Evolutionary conservation across 139 green algal species (phyloP).

Genomic region (Picochlorum sp.): DNA sequence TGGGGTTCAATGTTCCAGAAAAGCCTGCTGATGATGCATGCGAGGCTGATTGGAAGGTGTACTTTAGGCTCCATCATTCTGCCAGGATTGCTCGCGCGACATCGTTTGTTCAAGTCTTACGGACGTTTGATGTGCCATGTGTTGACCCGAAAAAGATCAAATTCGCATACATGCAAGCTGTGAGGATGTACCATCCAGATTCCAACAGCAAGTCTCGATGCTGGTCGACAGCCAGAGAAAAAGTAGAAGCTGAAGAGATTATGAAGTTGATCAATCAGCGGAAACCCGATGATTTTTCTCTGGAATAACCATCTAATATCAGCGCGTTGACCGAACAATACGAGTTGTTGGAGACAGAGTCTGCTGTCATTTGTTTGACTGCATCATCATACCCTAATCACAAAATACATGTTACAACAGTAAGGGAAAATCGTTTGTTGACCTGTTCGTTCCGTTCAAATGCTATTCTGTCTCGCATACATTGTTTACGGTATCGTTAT

Average conservation of each 20-base stretch:
- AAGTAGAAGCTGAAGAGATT: constrained; percentile 22
- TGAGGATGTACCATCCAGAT: constrained; percentile 34
- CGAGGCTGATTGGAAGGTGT: background rate
- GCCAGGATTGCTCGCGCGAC: background rate
- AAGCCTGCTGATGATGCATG: background rate
- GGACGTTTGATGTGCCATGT: constrained; percentile 19
- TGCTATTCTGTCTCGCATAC: too few species aligned
- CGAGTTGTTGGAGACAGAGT: too few species aligned
- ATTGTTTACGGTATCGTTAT: too few species aligned
- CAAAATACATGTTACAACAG: too few species aligned
- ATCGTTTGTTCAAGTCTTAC: constrained; percentile 15
- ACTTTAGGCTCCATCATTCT: background rate
- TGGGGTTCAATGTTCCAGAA: background rate
- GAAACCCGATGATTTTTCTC: background rate
- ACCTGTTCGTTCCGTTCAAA: too few species aligned
- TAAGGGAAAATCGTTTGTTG: too few species aligned
- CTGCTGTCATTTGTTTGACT: too few species aligned
- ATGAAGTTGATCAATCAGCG: constrained; percentile 35
- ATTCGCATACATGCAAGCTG: constrained; percentile 17
- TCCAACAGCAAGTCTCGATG: constrained; percentile 18
- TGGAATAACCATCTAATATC: background rate
- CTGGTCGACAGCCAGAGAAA: constrained; percentile 12
- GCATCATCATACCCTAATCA: too few species aligned
- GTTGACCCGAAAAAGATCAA: constrained; percentile 1
- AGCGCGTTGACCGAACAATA: too few species aligned